Evolutionary conservation across 2,329 filamentous ascomycete species (phyloP), one percentile per base, ranked within the genome.

Genomic region (Clonostachys byssicola): DNA sequence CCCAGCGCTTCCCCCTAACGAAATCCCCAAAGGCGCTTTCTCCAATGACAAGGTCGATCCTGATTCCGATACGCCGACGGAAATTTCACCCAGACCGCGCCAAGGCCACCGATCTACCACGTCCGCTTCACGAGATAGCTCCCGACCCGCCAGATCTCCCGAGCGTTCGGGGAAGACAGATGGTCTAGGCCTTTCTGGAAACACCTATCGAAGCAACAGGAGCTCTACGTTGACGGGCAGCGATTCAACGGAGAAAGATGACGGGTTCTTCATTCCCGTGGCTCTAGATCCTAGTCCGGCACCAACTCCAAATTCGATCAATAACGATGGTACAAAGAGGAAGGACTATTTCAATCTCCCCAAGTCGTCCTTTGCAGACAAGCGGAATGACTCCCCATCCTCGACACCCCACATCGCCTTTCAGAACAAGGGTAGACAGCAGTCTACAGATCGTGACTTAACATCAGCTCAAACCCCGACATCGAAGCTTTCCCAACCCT

Each of bases 351-450:
- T 85, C 58, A 70, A 64, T 44, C 57, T 67, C 6, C 51, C 68
- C 34, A 77, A 73, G 60, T 60, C 66, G n/a, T 55, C 64, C 3
- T 54, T 67, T 14, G 53, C 65, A 4, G 73, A 80, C 45, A 75
- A 67, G 54, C 74, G 72, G 43, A 60, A 58, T 14, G 77, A 78
- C 40, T 77, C 76, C 2, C 70, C 73, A 47, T 63, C 71, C 49
- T 79, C 83, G 3, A 91, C 89, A 14, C 89, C 91, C n/a, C 91
- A 96, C 59, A 95, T 95, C 57, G 88, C 90, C 18, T 95, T 91
- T 62, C 90, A 95, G 63, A 89, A 95, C 58, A 94, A 92, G 65
- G 81, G 82, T 3, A 80, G 88, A 3, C 61, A 66, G 42, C 34
- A 58, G 16, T 84, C 83, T 1, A 80, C 83, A 4, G 81, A 85